Evolutionary conservation across 495 filamentous ascomycete species (phyloP), one percentile per base, ranked within the genome.

Genomic region (Penicillium argentinense): DNA sequence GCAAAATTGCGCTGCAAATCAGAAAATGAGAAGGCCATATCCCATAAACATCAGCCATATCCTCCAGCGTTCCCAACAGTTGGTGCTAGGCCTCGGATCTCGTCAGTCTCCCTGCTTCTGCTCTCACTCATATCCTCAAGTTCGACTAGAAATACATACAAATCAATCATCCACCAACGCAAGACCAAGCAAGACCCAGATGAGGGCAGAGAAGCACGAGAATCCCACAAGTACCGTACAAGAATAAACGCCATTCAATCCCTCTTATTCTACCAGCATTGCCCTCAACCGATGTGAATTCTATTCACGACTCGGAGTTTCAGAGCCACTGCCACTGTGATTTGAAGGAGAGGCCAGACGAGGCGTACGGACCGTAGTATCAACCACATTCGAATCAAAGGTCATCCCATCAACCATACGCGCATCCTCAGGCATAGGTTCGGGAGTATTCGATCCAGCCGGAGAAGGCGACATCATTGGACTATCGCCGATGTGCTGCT

Each of bases 331-430:
- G 26, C 21, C 39, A 25, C 39, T 40, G 21, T 27, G 42, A 33
- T 49, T 48, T 1, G 52, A 42, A 25, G 65, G 63, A 5, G 69
- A 63, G 18, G 58, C 67, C 29, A 72, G 45, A 5, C 68, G 62
- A 13, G 74, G 73, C 22, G 71, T 72, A 22, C 69, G 56, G 39
- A 67, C 64, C 2, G 76, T 79, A 3, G 78, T 80, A 55, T 82
- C 79, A 9, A 79, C 63, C 12, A 79, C 60, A 47, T 74, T 70
- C 23, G 67, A 46, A 53, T 81, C 78, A 54, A 76, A 80, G 18
- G 76, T 80, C 69, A 81, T 74, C 2, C 77, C 74, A 63, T 80
- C 73, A 16, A 81, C 60, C 68, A 79, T 69, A 23, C 71, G 68
- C 26, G 73, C 74, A 64, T 79, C 72, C 24, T 69, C 66, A 16